Evolutionary conservation across 75 land plant species (phyloP).

Genomic region (Cryptomeria japonica): DNA sequence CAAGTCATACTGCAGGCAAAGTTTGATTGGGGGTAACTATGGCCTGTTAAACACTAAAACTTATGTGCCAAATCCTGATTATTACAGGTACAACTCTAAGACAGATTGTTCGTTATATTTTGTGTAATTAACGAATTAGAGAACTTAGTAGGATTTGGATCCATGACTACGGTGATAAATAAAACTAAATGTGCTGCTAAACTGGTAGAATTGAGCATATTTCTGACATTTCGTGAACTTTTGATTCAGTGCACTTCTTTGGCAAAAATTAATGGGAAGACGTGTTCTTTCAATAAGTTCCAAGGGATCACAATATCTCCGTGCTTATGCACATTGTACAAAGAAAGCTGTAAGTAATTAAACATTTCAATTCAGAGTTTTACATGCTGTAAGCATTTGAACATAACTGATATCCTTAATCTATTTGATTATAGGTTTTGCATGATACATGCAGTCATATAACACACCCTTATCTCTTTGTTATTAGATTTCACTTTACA

Average conservation of each 20-base stretch:
- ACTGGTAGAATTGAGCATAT: background rate
- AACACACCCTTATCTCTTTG: background rate
- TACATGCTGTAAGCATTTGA: background rate
- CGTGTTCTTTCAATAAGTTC: slow-evolving; percentile 50
- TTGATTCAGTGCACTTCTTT: slow-evolving; percentile 73
- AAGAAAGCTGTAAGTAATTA: slow-evolving; percentile 23
- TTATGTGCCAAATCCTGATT: slow-evolving; percentile 75
- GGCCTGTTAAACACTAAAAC: slow-evolving; percentile 69
- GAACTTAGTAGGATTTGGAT: background rate
- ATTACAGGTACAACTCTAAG: slow-evolving; percentile 54
- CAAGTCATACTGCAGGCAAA: slow-evolving; percentile 68
- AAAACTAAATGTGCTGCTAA: background rate
- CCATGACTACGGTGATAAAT: background rate
- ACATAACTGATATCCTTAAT: background rate
- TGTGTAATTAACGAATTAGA: background rate
- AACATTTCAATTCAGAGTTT: background rate
- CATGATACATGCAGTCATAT: background rate
- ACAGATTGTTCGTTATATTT: background rate
- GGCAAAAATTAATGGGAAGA: slow-evolving; percentile 85
- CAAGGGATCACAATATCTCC: slow-evolving; percentile 49
- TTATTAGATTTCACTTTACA: background rate
- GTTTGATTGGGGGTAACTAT: slow-evolving; percentile 78
- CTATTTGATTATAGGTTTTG: background rate
- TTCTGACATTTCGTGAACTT: background rate
- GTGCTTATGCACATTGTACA: slow-evolving; percentile 85